Percentiles rank a stretch among this genome's conserved stretches.
Conservation (phyloP, 1,284 basidiomycete species). For the Ustilago xerochloae region DNA sequence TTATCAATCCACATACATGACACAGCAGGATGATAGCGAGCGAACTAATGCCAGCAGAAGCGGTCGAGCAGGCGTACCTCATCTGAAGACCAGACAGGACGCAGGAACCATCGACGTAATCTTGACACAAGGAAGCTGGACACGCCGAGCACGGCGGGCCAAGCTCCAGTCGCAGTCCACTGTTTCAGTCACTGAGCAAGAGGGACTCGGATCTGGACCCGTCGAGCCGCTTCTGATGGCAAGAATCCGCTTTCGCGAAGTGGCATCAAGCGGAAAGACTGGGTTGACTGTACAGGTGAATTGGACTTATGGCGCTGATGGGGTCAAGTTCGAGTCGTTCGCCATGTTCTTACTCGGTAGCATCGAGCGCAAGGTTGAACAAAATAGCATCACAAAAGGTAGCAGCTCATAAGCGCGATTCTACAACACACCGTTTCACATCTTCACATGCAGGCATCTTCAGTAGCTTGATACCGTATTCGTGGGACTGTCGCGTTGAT, state of each 20-base stretch:
- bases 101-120: conserved; percentile 10
- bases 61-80: no score
- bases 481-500: conserved; percentile 12
- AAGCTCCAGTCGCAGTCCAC: conserved; percentile 3
- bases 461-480: background rate
- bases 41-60: no score
- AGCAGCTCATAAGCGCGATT: background rate
- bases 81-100: background rate
- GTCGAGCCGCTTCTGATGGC: conserved; percentile 16
- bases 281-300: conserved; percentile 18
- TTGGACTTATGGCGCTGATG: conserved; percentile 32
- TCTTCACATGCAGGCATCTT: background rate
- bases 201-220: no score
- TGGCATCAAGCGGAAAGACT: background rate
- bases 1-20: background rate
- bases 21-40: no score
- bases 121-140: conserved; percentile 23
- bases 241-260: conserved; percentile 7
- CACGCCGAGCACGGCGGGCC: conserved; percentile 24
- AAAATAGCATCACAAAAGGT: background rate
- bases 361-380: conserved; percentile 7
- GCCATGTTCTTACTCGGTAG: conserved; percentile 36
- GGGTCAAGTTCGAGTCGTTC: conserved; percentile 39
- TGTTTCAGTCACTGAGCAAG: no score
- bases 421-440: background rate